A percentile compares a stretch with the other conserved stretches of the same genome.
Evolutionary conservation across 2,329 filamentous ascomycete species (phyloP).

Genomic region (Nothophoma quercina): DNA sequence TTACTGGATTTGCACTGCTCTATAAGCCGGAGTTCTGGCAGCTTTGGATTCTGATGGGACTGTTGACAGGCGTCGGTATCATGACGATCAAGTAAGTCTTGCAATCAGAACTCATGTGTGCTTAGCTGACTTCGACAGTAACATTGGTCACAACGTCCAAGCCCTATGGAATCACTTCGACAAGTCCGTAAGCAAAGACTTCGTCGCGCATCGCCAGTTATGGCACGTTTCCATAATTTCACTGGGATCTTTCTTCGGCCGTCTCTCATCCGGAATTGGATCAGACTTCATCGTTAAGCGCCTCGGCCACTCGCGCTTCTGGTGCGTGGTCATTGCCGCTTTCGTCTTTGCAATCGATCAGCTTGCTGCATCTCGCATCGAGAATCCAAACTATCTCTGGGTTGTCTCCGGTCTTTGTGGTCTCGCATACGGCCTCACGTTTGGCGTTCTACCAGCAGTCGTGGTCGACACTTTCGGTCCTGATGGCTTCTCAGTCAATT

Average conservation of each 20-base stretch:
- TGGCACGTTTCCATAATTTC: conserved; percentile 96
- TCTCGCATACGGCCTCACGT: conserved; percentile 89
- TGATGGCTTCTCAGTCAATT: conserved; percentile 88
- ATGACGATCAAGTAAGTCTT: conserved; percentile 96
- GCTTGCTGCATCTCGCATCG: conserved; percentile 74
- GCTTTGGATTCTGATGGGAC: conserved; percentile 82
- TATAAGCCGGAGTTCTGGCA: conserved; percentile 85
- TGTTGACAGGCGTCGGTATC: conserved; percentile 90
- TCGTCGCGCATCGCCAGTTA: conserved; percentile 82
- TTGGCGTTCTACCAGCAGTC: conserved; percentile 91
- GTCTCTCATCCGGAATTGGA: conserved; percentile 76
- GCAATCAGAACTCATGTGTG: not conserved
- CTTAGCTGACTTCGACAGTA: conserved; percentile 61
- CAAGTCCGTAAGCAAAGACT: conserved; percentile 72
- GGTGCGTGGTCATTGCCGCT: conserved; percentile 85
- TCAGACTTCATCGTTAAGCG: conserved; percentile 89
- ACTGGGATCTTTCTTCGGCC: conserved; percentile 82
- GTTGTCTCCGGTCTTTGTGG: conserved; percentile 85
- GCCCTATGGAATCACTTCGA: conserved; percentile 91
- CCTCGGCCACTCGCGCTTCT: conserved; percentile 81
- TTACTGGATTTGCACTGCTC: conserved; percentile 81
- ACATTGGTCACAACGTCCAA: conserved; percentile 90
- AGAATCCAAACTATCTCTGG: conserved; percentile 78
- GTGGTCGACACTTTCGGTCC: conserved; percentile 89
- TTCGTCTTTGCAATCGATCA: conserved; percentile 82